A percentile compares a stretch with the other conserved stretches of the same genome.
Conservation (phyloP, 306 rosid genomes). For the Prunus mume region DNA sequence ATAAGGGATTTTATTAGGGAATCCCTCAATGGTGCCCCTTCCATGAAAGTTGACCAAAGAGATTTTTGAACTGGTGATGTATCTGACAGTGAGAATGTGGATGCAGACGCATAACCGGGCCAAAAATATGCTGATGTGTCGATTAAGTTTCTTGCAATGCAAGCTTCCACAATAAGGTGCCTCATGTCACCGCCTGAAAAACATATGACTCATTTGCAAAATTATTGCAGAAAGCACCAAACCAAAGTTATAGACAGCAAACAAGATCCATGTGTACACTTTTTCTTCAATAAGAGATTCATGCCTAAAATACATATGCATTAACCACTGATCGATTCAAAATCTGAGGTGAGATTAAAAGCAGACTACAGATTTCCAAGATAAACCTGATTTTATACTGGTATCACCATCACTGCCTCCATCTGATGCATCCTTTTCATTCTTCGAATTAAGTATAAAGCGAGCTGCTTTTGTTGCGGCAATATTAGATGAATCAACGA, state of each 20-base stretch:
- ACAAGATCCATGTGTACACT: neutral
- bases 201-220: slow-evolving; percentile 16
- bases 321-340: neutral
- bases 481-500: slow-evolving; percentile 57
- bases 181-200: slow-evolving; percentile 72
- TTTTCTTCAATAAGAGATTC: neutral
- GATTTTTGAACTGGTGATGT: slow-evolving; percentile 47
- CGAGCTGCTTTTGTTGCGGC: slow-evolving; percentile 62
- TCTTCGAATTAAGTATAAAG: slow-evolving; percentile 43
- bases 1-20: slow-evolving; percentile 53
- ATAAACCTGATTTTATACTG: slow-evolving; percentile 46
- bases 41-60: slow-evolving; percentile 72
- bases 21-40: slow-evolving; percentile 60
- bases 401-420: slow-evolving; percentile 38
- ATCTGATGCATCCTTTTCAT: slow-evolving; percentile 42
- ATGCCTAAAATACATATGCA: neutral
- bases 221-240: slow-evolving; percentile 17
- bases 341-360: slow-evolving; percentile 16
- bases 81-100: slow-evolving; percentile 41
- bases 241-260: neutral
- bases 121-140: slow-evolving; percentile 69
- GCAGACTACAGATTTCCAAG: slow-evolving; percentile 12
- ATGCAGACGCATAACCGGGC: slow-evolving; percentile 62
- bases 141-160: slow-evolving; percentile 66
- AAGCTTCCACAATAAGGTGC: slow-evolving; percentile 84